Evolutionary conservation across 345 rosid genomes (phyloP).

Genomic region (Aquilaria yunnanensis): DNA sequence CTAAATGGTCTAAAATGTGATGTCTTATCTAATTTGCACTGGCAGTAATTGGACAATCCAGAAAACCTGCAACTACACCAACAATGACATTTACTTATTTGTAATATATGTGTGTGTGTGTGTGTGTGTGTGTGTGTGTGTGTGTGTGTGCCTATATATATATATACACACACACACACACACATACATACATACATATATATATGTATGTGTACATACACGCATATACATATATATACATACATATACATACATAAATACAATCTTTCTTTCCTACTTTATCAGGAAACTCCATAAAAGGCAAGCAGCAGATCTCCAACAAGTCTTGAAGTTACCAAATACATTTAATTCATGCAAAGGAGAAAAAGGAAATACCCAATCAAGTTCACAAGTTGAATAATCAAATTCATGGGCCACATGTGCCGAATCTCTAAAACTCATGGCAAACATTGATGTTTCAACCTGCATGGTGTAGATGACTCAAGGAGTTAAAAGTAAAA

Average conservation of each 20-base stretch:
- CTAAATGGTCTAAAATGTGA: slow-evolving; percentile 1
- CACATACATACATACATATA: too few relatives aligned
- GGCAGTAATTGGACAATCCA: too few relatives aligned
- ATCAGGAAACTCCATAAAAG: background rate
- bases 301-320: background rate
- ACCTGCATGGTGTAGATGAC: slow-evolving; percentile 43
- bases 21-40: background rate
- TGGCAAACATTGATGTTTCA: slow-evolving; percentile 85
- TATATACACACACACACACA: too few relatives aligned
- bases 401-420: slow-evolving; percentile 62
- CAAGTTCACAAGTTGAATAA: slow-evolving; percentile 46
- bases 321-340: slow-evolving; percentile 1
- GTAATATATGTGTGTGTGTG: too few relatives aligned
- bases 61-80: too few relatives aligned
- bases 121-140: too few relatives aligned
- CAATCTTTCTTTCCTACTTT: background rate
- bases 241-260: too few relatives aligned
- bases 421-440: slow-evolving; percentile 61
- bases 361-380: slow-evolving; percentile 37
- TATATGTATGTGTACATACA: too few relatives aligned
- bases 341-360: slow-evolving; percentile 2
- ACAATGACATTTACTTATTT: too few relatives aligned
- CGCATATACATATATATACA: too few relatives aligned
- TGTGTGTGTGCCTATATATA: too few relatives aligned
- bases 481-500: slow-evolving; percentile 18